Conservation (phyloP, 345 rosid genomes). For the Gossypium herbaceum region DNA sequence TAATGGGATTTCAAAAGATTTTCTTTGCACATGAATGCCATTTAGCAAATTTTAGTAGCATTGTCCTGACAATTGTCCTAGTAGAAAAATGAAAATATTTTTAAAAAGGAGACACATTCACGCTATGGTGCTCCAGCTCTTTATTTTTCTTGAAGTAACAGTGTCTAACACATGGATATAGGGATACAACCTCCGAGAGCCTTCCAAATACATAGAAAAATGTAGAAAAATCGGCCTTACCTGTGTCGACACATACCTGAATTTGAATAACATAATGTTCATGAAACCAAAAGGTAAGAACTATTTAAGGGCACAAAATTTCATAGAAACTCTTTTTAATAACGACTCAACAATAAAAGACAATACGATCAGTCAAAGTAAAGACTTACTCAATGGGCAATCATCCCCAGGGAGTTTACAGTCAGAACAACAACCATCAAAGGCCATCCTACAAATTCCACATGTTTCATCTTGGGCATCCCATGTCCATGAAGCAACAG, state of each 20-base stretch:
- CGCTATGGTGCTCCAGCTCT: background rate
- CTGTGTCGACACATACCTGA: background rate
- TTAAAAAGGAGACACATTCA: background rate
- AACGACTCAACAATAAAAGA: slow-evolving; percentile 1
- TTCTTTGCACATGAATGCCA: background rate
- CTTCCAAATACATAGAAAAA: background rate
- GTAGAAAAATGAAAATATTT: too few relatives aligned
- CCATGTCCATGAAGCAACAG: slow-evolving; percentile 96
- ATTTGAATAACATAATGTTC: background rate
- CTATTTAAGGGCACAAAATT: background rate
- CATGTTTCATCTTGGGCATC: slow-evolving; percentile 96
- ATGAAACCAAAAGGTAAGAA: slow-evolving; percentile 5
- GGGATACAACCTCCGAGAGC: background rate
- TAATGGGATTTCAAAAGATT: background rate
- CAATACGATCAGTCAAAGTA: background rate
- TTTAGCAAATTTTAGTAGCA: background rate
- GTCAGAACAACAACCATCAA: slow-evolving; percentile 94
- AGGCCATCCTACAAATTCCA: slow-evolving; percentile 95
- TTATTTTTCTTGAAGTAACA: background rate
- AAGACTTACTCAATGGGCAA: slow-evolving; percentile 71
- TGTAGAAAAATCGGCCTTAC: background rate
- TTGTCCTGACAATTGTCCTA: background rate
- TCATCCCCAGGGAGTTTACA: slow-evolving; percentile 92
- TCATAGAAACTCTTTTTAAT: background rate
- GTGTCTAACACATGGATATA: background rate